Conservation (phyloP, 176 grass and related monocot genomes). For the Chloris gayana region DNA sequence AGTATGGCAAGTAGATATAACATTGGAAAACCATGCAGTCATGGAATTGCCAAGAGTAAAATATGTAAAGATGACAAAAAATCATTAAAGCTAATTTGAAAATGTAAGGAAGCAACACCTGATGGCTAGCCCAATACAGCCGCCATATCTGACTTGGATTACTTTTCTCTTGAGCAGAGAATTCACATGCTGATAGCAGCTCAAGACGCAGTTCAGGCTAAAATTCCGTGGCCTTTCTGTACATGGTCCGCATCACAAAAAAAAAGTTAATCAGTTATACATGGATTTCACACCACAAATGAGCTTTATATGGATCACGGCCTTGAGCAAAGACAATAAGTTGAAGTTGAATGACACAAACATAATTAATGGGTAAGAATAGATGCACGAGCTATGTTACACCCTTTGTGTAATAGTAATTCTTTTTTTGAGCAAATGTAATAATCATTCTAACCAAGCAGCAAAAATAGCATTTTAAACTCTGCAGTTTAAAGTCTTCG, state of each 20-base stretch:
- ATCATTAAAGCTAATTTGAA: slow-evolving; percentile 5
- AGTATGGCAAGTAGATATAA: slow-evolving; percentile 23
- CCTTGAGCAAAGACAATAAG: not conserved
- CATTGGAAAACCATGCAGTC: slow-evolving; percentile 35
- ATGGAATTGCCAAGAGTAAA: slow-evolving; percentile 30
- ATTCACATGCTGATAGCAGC: slow-evolving; percentile 79
- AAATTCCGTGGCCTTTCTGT: slow-evolving; percentile 81
- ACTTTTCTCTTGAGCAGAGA: slow-evolving; percentile 71
- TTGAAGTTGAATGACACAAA: not conserved
- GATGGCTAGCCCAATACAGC: slow-evolving; percentile 96
- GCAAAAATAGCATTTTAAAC: too few species aligned
- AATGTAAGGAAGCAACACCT: slow-evolving; percentile 60
- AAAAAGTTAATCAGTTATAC: slow-evolving; percentile 25
- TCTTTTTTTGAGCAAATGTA: too few species aligned
- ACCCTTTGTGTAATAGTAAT: not conserved
- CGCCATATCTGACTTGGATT: slow-evolving; percentile 91
- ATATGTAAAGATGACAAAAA: slow-evolving; percentile 34
- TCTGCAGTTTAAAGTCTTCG: too few species aligned
- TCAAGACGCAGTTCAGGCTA: slow-evolving; percentile 89
- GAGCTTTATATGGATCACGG: not conserved
- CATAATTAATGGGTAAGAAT: slow-evolving; percentile 17
- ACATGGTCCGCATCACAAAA: slow-evolving; percentile 74
- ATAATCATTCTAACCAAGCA: not conserved
- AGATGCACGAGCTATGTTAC: not conserved
- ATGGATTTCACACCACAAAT: not conserved